A percentile compares a stretch with the other conserved stretches of the same genome.
Conservation (phyloP, 1,284 basidiomycete genomes). For the Irpex sp. region DNA sequence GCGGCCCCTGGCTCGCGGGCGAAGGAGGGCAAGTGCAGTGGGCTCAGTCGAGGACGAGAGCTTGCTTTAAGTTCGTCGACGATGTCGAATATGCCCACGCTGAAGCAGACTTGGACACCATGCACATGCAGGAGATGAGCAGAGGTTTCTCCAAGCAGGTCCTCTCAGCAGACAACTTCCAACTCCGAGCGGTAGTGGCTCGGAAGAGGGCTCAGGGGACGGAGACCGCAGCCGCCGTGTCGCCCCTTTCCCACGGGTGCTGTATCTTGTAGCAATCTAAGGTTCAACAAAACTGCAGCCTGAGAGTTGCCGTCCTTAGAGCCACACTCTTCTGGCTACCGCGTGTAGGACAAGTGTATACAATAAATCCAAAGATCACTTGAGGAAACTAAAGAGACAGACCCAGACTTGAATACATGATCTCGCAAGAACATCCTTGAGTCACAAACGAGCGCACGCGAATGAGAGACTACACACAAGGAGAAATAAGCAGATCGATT, state of each 20-base stretch:
- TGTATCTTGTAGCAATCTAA: background rate
- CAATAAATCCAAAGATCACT: no score
- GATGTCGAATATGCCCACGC: background rate
- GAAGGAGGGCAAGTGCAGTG: slow-evolving; percentile 1
- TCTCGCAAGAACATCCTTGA: no score
- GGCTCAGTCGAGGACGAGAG: background rate
- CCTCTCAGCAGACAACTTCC: background rate
- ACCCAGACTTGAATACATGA: no score
- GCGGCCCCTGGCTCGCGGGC: background rate
- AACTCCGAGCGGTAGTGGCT: background rate
- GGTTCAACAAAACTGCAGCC: background rate
- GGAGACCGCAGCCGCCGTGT: background rate
- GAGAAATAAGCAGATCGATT: background rate
- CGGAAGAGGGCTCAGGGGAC: no score
- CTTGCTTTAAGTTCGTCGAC: background rate
- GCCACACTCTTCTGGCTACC: background rate
- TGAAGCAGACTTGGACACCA: background rate
- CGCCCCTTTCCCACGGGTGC: slow-evolving; percentile 8
- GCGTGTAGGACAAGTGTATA: background rate
- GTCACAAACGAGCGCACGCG: no score
- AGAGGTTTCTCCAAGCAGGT: background rate
- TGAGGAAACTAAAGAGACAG: no score
- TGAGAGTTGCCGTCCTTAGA: no score
- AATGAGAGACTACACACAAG: no score
- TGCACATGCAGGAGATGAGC: background rate